phyloP scores from a whole-genome alignment of 768 basidiomycete species.

The Bullera alba region DNA sequence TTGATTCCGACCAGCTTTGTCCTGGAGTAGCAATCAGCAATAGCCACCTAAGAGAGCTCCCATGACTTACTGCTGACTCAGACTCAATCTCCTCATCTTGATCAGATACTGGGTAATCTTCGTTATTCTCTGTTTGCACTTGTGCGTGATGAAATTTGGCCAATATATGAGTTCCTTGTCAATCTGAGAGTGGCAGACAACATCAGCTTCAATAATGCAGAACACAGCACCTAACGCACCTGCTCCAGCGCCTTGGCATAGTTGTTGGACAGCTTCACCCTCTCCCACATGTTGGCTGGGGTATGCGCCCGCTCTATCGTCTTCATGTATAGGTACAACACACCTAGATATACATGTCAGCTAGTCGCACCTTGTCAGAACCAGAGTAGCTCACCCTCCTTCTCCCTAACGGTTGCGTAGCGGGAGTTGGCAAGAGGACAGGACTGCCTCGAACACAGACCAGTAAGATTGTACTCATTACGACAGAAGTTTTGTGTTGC shows the following conservation, averaged over 20 bases:
- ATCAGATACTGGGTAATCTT: conserved; percentile 99
- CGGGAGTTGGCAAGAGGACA: conserved; percentile 97
- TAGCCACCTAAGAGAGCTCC: neutral
- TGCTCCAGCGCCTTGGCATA: conserved; percentile 93
- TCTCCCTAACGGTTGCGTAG: conserved; percentile 96
- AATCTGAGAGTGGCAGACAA: conserved; percentile 55
- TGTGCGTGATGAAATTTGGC: conserved; percentile 95
- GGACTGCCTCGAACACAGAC: conserved; percentile 86
- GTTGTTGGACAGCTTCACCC: conserved; percentile 82
- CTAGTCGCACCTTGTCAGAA: too few species aligned
- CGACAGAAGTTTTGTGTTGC: conserved; percentile 95
- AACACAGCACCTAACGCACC: conserved; percentile 50
- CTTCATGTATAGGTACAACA: conserved; percentile 89
- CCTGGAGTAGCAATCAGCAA: conserved; percentile 48
- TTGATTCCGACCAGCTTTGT: conserved; percentile 90
- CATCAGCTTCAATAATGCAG: neutral
- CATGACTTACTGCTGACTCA: conserved; percentile 69
- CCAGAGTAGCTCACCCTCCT: conserved; percentile 81
- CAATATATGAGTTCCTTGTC: conserved; percentile 93
- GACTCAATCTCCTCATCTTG: conserved; percentile 86
- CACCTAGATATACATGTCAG: conserved; percentile 51
- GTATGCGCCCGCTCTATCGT: conserved; percentile 96
- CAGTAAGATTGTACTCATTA: conserved; percentile 97
- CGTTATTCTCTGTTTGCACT: conserved; percentile 97
- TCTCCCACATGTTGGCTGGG: conserved; percentile 97